Conservation (phyloP, 2,329 filamentous ascomycete species). For the Cladosporium sp. region DNA sequence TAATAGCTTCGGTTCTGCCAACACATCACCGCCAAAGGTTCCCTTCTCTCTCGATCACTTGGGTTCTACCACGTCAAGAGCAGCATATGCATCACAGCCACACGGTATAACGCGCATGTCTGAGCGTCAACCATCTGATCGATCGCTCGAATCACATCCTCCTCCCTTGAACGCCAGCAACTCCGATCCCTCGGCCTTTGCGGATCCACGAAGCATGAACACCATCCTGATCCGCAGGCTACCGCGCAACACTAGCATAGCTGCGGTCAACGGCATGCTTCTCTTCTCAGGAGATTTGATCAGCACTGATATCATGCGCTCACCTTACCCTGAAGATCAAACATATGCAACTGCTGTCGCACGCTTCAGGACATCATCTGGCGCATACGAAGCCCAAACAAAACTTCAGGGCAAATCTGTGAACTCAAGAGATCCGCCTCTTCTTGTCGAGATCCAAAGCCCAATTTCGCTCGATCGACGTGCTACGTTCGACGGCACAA, state of each 20-base stretch:
- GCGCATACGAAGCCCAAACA: slow-evolving; percentile 57
- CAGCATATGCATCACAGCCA: not conserved
- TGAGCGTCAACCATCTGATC: not conserved
- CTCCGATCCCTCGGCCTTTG: slow-evolving; percentile 3
- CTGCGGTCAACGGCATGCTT: slow-evolving; percentile 59
- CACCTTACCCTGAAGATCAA: slow-evolving; percentile 53
- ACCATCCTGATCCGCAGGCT: slow-evolving; percentile 57
- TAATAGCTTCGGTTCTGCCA: slow-evolving; percentile 6
- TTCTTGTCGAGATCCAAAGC: slow-evolving; percentile 54
- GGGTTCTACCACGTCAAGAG: not conserved
- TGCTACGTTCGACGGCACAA: slow-evolving; percentile 51
- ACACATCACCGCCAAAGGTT: not conserved
- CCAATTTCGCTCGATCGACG: slow-evolving; percentile 32
- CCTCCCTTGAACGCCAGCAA: slow-evolving; percentile 3
- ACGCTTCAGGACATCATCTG: slow-evolving; percentile 52
- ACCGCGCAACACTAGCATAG: slow-evolving; percentile 54
- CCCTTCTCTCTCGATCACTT: not conserved
- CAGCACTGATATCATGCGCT: slow-evolving; percentile 54
- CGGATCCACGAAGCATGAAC: slow-evolving; percentile 21
- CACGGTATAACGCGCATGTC: not conserved
- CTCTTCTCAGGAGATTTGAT: slow-evolving; percentile 62
- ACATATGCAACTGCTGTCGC: slow-evolving; percentile 57
- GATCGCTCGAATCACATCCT: slow-evolving; percentile 7
- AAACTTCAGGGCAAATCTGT: slow-evolving; percentile 60
- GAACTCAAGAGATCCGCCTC: slow-evolving; percentile 56